Percentiles rank a stretch among this genome's conserved stretches.
Conservation (phyloP, 768 basidiomycete species). For the Vararia minispora region DNA sequence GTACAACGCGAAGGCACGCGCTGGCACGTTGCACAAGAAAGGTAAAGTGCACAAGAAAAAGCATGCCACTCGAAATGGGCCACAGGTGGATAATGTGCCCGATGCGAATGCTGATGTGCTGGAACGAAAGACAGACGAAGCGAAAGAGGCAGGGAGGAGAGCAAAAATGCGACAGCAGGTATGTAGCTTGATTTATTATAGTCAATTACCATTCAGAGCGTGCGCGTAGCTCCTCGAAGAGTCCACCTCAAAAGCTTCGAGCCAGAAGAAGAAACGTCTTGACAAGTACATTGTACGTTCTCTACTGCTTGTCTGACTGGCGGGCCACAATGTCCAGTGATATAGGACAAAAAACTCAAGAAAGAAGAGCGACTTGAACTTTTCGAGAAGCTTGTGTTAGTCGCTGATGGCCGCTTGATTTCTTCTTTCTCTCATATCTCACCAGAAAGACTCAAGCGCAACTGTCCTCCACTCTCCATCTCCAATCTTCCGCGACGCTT, state of each 20-base stretch:
- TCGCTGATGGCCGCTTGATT: slow-evolving; percentile 11
- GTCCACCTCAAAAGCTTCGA: slow-evolving; percentile 25
- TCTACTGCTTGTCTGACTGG: background rate
- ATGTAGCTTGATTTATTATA: slow-evolving; percentile 3
- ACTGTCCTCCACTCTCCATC: slow-evolving; percentile 39
- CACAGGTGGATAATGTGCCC: background rate
- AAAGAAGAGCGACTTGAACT: slow-evolving; percentile 74
- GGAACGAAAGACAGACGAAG: slow-evolving; percentile 17
- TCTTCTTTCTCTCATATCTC: slow-evolving; percentile 12
- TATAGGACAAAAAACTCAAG: slow-evolving; percentile 82
- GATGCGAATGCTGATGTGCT: slow-evolving; percentile 17
- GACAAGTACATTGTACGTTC: slow-evolving; percentile 37
- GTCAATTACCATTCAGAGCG: background rate
- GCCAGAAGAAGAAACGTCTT: slow-evolving; percentile 38
- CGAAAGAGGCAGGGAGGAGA: slow-evolving; percentile 19
- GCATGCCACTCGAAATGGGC: background rate
- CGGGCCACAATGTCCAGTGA: background rate
- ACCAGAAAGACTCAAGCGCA: slow-evolving; percentile 56
- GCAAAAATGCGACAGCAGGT: slow-evolving; percentile 22
- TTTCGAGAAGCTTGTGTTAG: slow-evolving; percentile 76
- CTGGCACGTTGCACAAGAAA: slow-evolving; percentile 52
- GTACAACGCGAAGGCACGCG: slow-evolving; percentile 60
- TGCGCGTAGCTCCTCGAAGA: slow-evolving; percentile 10
- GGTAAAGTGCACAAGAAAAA: slow-evolving; percentile 23
- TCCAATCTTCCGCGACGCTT: slow-evolving; percentile 76